phyloP scores from a whole-genome alignment of 305 asterid species.

The Caryopteris hybrid region DNA sequence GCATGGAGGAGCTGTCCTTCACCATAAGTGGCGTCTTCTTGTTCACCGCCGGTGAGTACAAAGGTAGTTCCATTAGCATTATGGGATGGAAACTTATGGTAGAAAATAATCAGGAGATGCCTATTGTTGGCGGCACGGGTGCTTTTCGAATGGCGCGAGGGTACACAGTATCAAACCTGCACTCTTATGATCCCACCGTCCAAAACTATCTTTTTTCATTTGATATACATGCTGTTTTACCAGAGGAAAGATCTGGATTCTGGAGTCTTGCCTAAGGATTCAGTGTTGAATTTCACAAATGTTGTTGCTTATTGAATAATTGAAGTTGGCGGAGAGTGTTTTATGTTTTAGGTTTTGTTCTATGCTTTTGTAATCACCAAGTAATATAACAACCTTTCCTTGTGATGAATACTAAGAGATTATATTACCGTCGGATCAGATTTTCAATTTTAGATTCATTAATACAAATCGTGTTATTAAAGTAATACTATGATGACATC shows the following conservation, averaged over 20 bases:
- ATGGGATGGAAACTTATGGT: background rate
- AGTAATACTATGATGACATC: too few species aligned
- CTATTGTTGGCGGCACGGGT: slow-evolving; percentile 17
- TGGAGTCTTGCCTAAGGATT: background rate
- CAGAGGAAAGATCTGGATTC: background rate
- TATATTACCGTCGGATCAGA: too few species aligned
- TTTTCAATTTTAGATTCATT: too few species aligned
- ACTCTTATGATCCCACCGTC: background rate
- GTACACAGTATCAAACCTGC: background rate
- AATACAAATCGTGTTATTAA: too few species aligned
- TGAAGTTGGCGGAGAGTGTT: too few species aligned
- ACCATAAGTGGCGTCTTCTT: background rate
- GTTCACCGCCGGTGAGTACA: background rate
- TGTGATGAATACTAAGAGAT: too few species aligned
- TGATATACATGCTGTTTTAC: background rate
- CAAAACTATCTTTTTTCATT: background rate
- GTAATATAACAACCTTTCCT: too few species aligned
- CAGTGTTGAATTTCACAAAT: too few species aligned
- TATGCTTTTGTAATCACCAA: too few species aligned
- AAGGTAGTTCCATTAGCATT: background rate
- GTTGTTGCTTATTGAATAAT: too few species aligned
- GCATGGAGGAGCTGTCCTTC: background rate
- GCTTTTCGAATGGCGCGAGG: slow-evolving; percentile 17
- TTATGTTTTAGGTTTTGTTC: too few species aligned
- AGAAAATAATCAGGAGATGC: background rate